These are phyloP conservation scores for Ophiocordyceps sinensis DNA, from an alignment of 2,329 filamentous ascomycete species.

Conservation along the genomic window DNA sequence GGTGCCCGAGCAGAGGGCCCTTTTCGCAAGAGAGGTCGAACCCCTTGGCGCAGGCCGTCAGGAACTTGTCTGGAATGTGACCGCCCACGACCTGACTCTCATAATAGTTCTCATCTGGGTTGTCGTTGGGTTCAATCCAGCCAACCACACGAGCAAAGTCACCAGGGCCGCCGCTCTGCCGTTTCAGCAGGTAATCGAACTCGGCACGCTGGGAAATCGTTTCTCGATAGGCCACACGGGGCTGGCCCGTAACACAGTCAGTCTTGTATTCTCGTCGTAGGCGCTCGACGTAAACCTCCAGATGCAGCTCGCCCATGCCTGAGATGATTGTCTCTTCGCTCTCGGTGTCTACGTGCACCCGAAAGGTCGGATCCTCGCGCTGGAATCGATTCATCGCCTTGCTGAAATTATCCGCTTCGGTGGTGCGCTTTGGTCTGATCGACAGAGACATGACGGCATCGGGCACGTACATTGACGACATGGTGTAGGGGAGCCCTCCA, in stretches of 20 bases:
- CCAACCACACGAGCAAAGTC: conserved; percentile 90
- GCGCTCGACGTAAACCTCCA: conserved; percentile 95
- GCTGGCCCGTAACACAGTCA: conserved; percentile 88
- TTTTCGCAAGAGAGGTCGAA: conserved; percentile 73
- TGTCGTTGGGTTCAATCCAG: conserved; percentile 73
- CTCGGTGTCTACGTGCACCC: conserved; percentile 82
- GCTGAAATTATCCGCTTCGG: conserved; percentile 85
- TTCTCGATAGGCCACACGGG: conserved; percentile 93
- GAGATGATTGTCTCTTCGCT: conserved; percentile 95
- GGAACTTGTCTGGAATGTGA: conserved; percentile 86
- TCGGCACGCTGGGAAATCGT: conserved; percentile 68
- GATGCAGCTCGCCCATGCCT: conserved; percentile 93
- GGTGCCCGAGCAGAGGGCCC: conserved; percentile 84
- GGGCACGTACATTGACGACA: conserved; percentile 97
- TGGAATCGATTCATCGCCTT: conserved; percentile 99
- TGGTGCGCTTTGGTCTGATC: conserved; percentile 88
- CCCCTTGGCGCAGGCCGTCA: conserved; percentile 89
- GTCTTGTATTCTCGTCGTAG: conserved; percentile 95
- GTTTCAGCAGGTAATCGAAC: conserved; percentile 89
- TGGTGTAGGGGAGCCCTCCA: conserved; percentile 78
- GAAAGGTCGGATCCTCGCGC: conserved; percentile 94
- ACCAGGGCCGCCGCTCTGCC: conserved; percentile 89
- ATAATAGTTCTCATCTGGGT: conserved; percentile 64
- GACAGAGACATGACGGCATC: conserved; percentile 97
- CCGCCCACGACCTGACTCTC: conserved; percentile 80